These are phyloP conservation scores for Cadophora malorum DNA, from an alignment of 2,329 filamentous ascomycete species.

Conservation along the genomic window DNA sequence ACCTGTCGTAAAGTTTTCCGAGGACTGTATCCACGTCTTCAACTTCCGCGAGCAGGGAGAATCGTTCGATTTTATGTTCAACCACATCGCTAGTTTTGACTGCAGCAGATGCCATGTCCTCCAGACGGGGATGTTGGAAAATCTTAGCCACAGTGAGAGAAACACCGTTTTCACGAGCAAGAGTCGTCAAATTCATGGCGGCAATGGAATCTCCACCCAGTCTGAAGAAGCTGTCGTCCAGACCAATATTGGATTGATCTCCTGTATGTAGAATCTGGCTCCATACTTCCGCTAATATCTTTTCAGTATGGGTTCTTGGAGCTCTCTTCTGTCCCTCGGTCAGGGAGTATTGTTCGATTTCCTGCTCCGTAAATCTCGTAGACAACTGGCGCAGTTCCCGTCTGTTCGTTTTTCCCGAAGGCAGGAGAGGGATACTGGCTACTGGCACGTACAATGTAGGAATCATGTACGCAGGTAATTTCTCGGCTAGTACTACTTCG, in stretches of 20 bases:
- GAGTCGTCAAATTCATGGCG: conserved; percentile 54
- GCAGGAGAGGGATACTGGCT: conserved; percentile 11
- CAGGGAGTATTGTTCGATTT: conserved; percentile 13
- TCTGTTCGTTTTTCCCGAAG: conserved; percentile 20
- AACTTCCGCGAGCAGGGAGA: conserved; percentile 9
- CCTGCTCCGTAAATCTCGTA: neutral
- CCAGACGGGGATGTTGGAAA: conserved; percentile 2
- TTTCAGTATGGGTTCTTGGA: neutral
- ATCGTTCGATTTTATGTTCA: neutral
- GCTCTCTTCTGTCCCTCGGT: neutral
- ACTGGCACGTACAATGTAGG: conserved; percentile 17
- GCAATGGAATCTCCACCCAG: conserved; percentile 46
- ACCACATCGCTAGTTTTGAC: neutral
- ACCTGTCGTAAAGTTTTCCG: neutral
- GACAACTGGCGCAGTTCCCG: conserved; percentile 2
- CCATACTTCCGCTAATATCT: conserved; percentile 7
- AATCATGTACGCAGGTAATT: conserved; percentile 20
- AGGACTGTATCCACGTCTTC: conserved; percentile 5
- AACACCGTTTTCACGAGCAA: conserved; percentile 41
- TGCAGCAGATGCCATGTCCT: conserved; percentile 1
- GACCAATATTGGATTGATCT: conserved; percentile 20
- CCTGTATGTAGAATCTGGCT: neutral
- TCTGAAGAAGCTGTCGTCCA: conserved; percentile 48
- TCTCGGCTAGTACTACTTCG: neutral
- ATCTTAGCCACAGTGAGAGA: conserved; percentile 23